Base-by-base conservation (phyloP, 2,329 filamentous ascomycete genomes). In the Calonectria honghensis region DNA sequence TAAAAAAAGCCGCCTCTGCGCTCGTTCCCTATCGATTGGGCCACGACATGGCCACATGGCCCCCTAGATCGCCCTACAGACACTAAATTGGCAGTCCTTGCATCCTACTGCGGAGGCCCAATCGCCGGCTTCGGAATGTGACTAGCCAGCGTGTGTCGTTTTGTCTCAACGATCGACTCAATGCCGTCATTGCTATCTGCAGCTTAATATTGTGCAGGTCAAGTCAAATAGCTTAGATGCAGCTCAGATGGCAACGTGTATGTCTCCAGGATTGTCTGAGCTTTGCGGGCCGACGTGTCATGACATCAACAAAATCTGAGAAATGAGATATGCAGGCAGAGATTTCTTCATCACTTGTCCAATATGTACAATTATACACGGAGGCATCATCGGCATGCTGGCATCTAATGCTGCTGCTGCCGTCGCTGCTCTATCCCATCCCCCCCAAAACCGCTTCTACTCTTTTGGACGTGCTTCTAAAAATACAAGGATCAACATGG, bases 351-450 rank as follows among this genome's bases (percentile, higher is more conserved):
- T 79, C 70, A 75, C 67, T 79, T 81, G 74, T 79, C 74, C 64
- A 75, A 79, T 76, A 79, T 78, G 75, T 81, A 79, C 72, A 81
- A 76, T 79, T 77, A 72, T 78, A 81, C 78, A 79, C 69, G 70
- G 74, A 78, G 76, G 73, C 68, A 65, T 72, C 75, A 75, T 72
- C 76, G 68, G 73, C 68, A 77, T 64, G 70, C 74, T 72, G 72
- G 57, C 68, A 75, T 73, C 70, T 70, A 65, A 73, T 72, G 50
- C 70, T 72, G 71, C 67, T 71, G 48, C 66, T 72, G 71, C 73
- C 71, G 51, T 73, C 70, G 71, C 57, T 74, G 52, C 63, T 64
- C 57, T 73, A 29, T 64, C 71, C 65, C 69, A 73, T 50, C 68
- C 39, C 61, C 68, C 73, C 73, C 76, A 71, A 64, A 76, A 76